Evolutionary conservation across 306 rosid genomes (phyloP), one percentile per base, ranked within the genome.

Genomic region (Citrullus colocynthis): DNA sequence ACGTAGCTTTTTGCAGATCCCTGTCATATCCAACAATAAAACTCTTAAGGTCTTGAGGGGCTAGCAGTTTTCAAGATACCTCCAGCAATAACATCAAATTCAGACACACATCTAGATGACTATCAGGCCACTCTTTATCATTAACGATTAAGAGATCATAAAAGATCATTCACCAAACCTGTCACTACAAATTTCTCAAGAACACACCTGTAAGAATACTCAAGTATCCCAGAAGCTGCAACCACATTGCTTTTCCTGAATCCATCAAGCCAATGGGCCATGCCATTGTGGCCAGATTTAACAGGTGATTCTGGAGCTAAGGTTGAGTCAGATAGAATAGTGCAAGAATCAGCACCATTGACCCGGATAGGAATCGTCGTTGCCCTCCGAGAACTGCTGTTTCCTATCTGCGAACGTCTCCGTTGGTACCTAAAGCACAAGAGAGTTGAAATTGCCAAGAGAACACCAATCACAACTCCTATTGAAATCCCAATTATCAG

Each of bases 1-100:
- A 78, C 10, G 99, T 96, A n/a, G 93, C 99, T 73, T 92, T 96
- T 78, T 89, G 99, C 88, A 96, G 84, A 83, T 96, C 99, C 97
- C 99, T 96, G 84, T 45, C 77, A 74, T 52, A 7, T 74, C 48
- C 45, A 74, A 49, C 61, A 51, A 48, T 4, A 49, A 14, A 48
- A 72, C 21, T 49, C 20, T 24, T 28, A 73, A 73, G 60, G 48
- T 16, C 62, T 28, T 73, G 7, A 69, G 14, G 36, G 45, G 18
- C 75, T 69, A 11, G 10, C 14, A 44, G n/a, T 44, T 45, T 49
- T 71, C 59, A 71, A 48, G 42, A 21, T 15, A 48, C 28, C 24
- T 28, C 59, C 76, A 71, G 21, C 59, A 71, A 17, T 48, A 71
- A 24, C 58, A 71, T 71, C 58, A 15, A 71, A 71, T 71, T 71